Evolutionary conservation across 495 filamentous ascomycete species (phyloP), one percentile per base, ranked within the genome.

Genomic region (Collariella sp.): DNA sequence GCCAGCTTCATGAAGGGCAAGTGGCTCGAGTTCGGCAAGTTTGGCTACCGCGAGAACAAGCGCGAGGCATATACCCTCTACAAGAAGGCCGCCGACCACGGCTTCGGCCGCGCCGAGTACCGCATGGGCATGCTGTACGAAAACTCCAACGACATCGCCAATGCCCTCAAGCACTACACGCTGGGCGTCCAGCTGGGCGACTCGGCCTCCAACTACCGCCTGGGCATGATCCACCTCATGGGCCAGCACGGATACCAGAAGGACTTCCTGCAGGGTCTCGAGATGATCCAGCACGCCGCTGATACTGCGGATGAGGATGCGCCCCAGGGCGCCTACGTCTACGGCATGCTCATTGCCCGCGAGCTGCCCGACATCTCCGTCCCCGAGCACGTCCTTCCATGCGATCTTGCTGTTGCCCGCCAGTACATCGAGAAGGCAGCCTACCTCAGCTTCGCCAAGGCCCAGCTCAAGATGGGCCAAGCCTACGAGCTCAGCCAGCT

Each of bases 1-100:
- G 93, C 94, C 5, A 84, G 90, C 59, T 97, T 96, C 65, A 88
- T 98, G 75, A 84, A 83, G 67, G 88, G 88, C 50, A 96, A 93
- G 79, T 97, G 93, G 94, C 76, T 95, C 31, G 93, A 98, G 68
- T 97, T 97, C 73, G 93, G 93, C 54, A 96, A 96, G 68, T 97
- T 96, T 68, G 88, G 87, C 19, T 81, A 81, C 58, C 82, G 87
- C 18, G 74, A 87, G 54, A 91, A 97, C 73, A 96, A 94, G 70
- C 90, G 91, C 61, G 91, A 96, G 69, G 93, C 93, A 16, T 97
- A 91, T 67, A 68, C 83, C 43, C 85, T 82, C 61, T 98, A 96
- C 70, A 81, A 80, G 46, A 76, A 86, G 56, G 86, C 93, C n/a
- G 87, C 89, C 42, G 85, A 94, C 53, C 84, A 85, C 54, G 89